These are phyloP conservation scores for Xylaria palmicola DNA, from an alignment of 495 filamentous ascomycete species.

Conservation along the genomic window DNA sequence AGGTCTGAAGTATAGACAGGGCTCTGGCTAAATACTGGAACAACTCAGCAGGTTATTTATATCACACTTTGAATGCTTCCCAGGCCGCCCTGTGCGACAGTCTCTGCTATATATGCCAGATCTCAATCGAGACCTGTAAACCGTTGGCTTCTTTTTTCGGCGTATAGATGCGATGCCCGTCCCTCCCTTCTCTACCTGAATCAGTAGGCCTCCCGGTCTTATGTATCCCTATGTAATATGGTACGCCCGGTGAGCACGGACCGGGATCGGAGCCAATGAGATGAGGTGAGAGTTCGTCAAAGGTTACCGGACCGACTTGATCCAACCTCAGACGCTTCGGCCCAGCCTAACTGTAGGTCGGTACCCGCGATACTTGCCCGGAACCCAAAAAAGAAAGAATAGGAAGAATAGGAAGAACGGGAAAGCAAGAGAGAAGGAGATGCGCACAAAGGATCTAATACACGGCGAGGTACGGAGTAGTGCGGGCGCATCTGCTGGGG, in stretches of 20 bases:
- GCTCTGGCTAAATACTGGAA: neutral
- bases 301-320: neutral
- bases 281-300: neutral
- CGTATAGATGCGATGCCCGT: neutral
- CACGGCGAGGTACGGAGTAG: neutral
- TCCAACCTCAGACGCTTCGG: neutral
- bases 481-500: neutral
- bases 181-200: neutral
- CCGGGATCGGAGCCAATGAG: neutral
- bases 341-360: neutral
- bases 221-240: neutral
- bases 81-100: neutral
- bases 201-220: too few relatives aligned
- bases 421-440: too few relatives aligned
- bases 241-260: neutral
- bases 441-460: neutral
- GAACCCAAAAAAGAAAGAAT: neutral
- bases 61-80: too few relatives aligned
- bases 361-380: neutral
- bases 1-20: neutral
- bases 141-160: neutral
- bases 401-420: too few relatives aligned
- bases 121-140: neutral
- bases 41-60: neutral
- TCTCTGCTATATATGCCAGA: neutral